A percentile compares a stretch with the other conserved stretches of the same genome.
phyloP scores from a whole-genome alignment of 495 filamentous ascomycete genomes.

The Talaromyces nanjingensis region DNA sequence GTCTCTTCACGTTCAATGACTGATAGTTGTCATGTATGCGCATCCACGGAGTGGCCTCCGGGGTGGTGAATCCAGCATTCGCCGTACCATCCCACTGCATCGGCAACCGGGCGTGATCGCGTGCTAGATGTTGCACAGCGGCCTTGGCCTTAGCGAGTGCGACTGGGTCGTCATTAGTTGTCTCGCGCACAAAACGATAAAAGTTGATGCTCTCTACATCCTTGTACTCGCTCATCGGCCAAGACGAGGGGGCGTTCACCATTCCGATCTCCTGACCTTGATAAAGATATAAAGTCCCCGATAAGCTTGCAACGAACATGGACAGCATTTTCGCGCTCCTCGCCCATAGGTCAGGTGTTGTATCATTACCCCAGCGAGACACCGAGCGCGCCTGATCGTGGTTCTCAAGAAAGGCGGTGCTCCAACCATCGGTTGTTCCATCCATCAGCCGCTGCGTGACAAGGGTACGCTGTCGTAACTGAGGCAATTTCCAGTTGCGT shows the following conservation, averaged over 20 bases:
- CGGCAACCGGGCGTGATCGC: constrained; percentile 56
- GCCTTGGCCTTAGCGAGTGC: constrained; percentile 29
- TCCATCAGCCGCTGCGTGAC: constrained; percentile 39
- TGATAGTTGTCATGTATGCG: constrained; percentile 46
- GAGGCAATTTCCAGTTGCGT: constrained; percentile 31
- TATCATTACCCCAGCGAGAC: constrained; percentile 36
- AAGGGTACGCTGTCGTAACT: constrained; percentile 30
- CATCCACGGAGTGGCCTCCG: constrained; percentile 48
- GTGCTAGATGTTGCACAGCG: constrained; percentile 39
- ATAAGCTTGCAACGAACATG: constrained; percentile 43
- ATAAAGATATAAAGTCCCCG: constrained; percentile 48
- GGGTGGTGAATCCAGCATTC: constrained; percentile 48
- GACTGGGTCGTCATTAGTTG: constrained; percentile 20
- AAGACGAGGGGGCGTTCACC: constrained; percentile 40
- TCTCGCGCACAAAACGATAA: constrained; percentile 30
- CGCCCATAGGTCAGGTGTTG: constrained; percentile 35
- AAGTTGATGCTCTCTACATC: constrained; percentile 46
- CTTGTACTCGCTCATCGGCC: constrained; percentile 42
- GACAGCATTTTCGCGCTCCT: constrained; percentile 44
- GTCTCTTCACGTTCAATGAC: constrained; percentile 43
- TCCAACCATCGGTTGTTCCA: constrained; percentile 44
- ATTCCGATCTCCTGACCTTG: constrained; percentile 54
- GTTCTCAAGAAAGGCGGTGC: constrained; percentile 38
- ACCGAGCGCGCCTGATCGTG: constrained; percentile 45
- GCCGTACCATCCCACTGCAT: constrained; percentile 52